These are phyloP conservation scores for Suhomyces chickasaworum DNA, from an alignment of 1,139 yeast genomes.

Conservation along the genomic window DNA sequence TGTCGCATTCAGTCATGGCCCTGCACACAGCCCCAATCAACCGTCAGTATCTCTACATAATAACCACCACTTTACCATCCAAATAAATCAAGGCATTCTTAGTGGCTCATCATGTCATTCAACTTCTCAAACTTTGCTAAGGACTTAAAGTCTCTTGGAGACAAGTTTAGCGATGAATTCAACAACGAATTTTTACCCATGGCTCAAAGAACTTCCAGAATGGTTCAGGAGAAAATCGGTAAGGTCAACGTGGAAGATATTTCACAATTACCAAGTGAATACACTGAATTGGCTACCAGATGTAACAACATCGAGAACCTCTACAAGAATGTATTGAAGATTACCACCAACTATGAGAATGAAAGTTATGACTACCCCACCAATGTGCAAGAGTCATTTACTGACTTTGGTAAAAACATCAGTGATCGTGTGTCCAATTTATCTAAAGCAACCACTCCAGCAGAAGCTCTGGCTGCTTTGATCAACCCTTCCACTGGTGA, in stretches of 20 bases:
- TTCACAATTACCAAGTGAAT: constrained; percentile 83
- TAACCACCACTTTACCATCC: not conserved
- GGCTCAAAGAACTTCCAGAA: constrained; percentile 80
- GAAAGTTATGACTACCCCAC: constrained; percentile 90
- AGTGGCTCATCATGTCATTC: constrained; percentile 38
- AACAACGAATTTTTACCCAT: constrained; percentile 56
- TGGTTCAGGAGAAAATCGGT: constrained; percentile 79
- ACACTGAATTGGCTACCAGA: constrained; percentile 69
- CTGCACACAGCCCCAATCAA: constrained; percentile 1
- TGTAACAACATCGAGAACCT: constrained; percentile 75
- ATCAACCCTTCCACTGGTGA: constrained; percentile 56
- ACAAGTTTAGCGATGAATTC: constrained; percentile 43
- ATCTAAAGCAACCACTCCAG: constrained; percentile 74
- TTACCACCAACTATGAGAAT: constrained; percentile 69
- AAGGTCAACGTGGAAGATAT: constrained; percentile 67
- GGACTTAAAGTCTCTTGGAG: constrained; percentile 43
- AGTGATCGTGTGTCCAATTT: constrained; percentile 67
- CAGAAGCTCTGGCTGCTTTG: constrained; percentile 81
- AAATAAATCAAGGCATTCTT: not conserved
- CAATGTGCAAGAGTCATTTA: constrained; percentile 69
- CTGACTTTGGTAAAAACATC: constrained; percentile 71
- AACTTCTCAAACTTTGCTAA: constrained; percentile 46
- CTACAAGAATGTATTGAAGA: constrained; percentile 71
- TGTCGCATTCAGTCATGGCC: not conserved
- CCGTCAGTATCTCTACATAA: not conserved